Base-by-base conservation (phyloP, 2,329 filamentous ascomycete species). In the Ceratocystis cubensis region DNA sequence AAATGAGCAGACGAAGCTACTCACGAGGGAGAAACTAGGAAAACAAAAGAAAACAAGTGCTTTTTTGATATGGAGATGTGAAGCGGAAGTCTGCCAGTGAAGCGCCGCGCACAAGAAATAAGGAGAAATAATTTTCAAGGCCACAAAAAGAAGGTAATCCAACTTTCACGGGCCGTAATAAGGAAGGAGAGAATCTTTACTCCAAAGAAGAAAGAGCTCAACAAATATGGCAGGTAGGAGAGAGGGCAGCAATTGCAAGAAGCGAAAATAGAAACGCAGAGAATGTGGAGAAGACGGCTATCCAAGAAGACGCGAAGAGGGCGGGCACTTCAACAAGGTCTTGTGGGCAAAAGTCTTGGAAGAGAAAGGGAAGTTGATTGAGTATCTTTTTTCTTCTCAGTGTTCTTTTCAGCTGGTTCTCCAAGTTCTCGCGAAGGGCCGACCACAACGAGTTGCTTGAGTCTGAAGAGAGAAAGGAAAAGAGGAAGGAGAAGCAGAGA, bases 361-460 rank as follows among this genome's bases (percentile, higher is more conserved):
- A 20, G 46, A 20, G 46, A 20, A 48, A 10, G n/a, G 5, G 48
- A 15, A n/a, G 20, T 53, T 53, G 48, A 53, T 15, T 22, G 48
- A 25, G 20, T 25, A 25, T 25, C 45, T 45, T 41, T 56, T 25
- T 61, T 57, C 67, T 65, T 68, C 65, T 67, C 61, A 20, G 44
- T 41, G 48, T 37, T 68, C 67, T 68, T 64, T 66, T 68, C 62
- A 66, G 67, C 64, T 68, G 57, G 30, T 68, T 68, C 67, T 68
- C 67, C 67, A 68, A 64, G 53, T 68, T 68, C 67, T 68, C 66
- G 61, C 61, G 66, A 68, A 48, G 59, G 59, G 64, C 63, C 66
- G 62, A 64, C 63, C 61, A 61, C 61, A 66, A 45, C 66, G 65
- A 64, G 65, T 68, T 64, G 66, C 65, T 59, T 50, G 66, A 68